Conservation (phyloP, 495 filamentous ascomycete species). For the Hyaloscypha finlandica region DNA sequence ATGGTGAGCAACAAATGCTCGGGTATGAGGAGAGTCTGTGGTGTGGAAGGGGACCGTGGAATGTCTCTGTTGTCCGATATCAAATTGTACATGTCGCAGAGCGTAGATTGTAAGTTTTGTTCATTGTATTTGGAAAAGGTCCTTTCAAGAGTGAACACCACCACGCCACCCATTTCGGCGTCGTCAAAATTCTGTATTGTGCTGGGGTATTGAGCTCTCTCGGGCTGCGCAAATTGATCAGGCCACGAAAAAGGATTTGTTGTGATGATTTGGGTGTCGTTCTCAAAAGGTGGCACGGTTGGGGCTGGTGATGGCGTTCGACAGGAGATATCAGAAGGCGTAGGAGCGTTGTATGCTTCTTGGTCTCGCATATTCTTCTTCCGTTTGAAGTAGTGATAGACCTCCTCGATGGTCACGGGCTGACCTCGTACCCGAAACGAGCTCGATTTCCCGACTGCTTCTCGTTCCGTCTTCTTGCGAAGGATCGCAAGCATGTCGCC, state of each 20-base stretch:
- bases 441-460: not conserved
- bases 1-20: not conserved
- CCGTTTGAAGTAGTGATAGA: not conserved
- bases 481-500: constrained; percentile 3
- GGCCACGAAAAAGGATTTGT: not conserved
- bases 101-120: not conserved
- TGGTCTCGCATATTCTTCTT: not conserved
- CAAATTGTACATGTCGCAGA: not conserved
- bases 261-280: not conserved
- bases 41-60: not conserved
- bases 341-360: not conserved
- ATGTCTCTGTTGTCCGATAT: not conserved
- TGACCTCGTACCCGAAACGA: constrained; percentile 1
- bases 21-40: not conserved
- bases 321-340: constrained; percentile 6
- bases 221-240: not conserved
- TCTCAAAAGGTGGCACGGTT: not conserved
- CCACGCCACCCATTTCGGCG: not conserved
- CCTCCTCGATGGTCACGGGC: not conserved
- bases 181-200: not conserved
- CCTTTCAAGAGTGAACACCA: not conserved
- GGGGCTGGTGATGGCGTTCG: constrained; percentile 1
- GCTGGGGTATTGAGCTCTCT: not conserved
- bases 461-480: not conserved
- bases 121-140: not conserved